Conservation (phyloP, 768 basidiomycete genomes). For the Psilocybe subaeruginosa region DNA sequence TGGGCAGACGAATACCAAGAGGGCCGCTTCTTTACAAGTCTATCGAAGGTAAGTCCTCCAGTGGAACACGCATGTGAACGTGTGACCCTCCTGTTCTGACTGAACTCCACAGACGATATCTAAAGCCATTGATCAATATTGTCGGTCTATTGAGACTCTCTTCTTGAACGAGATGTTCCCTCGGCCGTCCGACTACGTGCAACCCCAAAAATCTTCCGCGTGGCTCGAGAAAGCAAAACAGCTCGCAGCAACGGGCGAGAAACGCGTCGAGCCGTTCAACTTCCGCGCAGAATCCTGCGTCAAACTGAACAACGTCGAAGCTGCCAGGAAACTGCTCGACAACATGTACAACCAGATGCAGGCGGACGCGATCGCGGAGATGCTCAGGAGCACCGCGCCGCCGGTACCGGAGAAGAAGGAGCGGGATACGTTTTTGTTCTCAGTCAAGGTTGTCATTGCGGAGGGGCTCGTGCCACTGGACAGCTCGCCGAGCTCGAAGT, state of each 20-base stretch:
- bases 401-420: constrained; percentile 75
- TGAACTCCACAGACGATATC: constrained; percentile 70
- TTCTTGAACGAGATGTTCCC: constrained; percentile 98
- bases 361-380: constrained; percentile 81
- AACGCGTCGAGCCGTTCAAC: constrained; percentile 93
- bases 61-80: no score
- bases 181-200: constrained; percentile 73
- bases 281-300: constrained; percentile 94
- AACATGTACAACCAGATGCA: constrained; percentile 93
- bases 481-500: constrained; percentile 71
- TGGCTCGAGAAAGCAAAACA: constrained; percentile 88
- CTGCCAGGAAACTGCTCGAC: constrained; percentile 87
- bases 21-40: constrained; percentile 85
- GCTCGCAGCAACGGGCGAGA: constrained; percentile 78
- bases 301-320: constrained; percentile 96
- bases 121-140: constrained; percentile 92
- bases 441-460: constrained; percentile 91
- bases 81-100: not conserved
- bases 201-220: constrained; percentile 85
- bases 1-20: constrained; percentile 93
- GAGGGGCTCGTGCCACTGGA: constrained; percentile 85
- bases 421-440: constrained; percentile 78
- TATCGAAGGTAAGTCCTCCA: constrained; percentile 68
- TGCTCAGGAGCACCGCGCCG: constrained; percentile 58
- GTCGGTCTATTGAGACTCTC: constrained; percentile 80